Evolutionary conservation across 177 flowering plant genomes (phyloP).

Genomic region (Tripterygium wilfordii): DNA sequence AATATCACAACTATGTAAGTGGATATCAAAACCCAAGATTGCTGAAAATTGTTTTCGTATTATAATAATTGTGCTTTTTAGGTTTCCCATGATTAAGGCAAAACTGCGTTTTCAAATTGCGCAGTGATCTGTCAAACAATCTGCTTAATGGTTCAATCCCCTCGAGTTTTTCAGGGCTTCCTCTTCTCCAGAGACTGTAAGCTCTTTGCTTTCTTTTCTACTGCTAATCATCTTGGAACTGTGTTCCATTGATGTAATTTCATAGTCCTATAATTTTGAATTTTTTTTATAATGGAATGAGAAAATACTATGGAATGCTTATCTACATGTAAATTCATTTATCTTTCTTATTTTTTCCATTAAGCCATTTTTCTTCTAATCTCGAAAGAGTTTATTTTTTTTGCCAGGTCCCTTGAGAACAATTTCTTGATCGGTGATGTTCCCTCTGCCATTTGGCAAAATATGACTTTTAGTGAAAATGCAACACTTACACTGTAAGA

Average conservation of each 20-base stretch:
- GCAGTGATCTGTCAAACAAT: conserved; percentile 17
- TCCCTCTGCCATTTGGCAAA: conserved; percentile 13
- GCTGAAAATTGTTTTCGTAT: no score
- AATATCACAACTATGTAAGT: conserved; percentile 44
- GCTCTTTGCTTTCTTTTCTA: neutral
- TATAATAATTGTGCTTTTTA: no score
- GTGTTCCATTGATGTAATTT: no score
- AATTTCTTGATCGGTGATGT: conserved; percentile 11
- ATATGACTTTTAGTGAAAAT: neutral
- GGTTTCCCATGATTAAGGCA: no score
- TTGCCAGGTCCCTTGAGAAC: conserved; percentile 4
- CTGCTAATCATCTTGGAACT: no score
- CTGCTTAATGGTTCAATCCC: conserved; percentile 15
- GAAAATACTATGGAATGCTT: no score
- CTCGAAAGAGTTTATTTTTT: neutral
- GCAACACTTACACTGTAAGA: conserved; percentile 16
- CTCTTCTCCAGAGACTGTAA: conserved; percentile 16
- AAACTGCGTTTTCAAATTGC: no score
- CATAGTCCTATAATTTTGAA: no score
- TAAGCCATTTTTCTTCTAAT: no score
- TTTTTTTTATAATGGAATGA: no score
- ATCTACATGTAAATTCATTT: no score
- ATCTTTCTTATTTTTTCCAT: neutral
- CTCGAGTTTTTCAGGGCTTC: conserved; percentile 15
- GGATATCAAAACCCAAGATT: neutral